Percentiles rank a stretch among this genome's conserved stretches.
phyloP scores from a whole-genome alignment of 768 basidiomycete species.

The Boletus rex-veris region DNA sequence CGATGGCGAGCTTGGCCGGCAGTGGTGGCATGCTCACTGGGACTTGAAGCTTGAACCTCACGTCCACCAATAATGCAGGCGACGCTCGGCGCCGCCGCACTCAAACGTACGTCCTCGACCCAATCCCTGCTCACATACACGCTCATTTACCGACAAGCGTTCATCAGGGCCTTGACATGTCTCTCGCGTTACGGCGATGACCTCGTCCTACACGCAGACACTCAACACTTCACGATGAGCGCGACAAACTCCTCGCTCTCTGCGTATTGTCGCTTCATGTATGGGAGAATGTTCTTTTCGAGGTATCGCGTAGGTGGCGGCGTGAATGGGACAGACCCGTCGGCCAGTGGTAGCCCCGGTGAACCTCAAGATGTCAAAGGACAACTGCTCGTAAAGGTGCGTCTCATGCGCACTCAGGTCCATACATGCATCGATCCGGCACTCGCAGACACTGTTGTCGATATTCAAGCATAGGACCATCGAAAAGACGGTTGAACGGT shows the following conservation, averaged over 20 bases:
- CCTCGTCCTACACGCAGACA: slow-evolving; percentile 61
- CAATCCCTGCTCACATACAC: slow-evolving; percentile 12
- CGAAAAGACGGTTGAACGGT: slow-evolving; percentile 74
- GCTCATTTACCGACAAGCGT: slow-evolving; percentile 45
- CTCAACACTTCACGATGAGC: slow-evolving; percentile 60
- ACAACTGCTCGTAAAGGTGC: slow-evolving; percentile 68
- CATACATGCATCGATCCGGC: not conserved
- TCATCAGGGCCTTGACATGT: slow-evolving; percentile 72
- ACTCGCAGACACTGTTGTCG: slow-evolving; percentile 58
- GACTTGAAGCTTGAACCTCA: not conserved
- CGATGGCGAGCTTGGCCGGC: slow-evolving; percentile 72
- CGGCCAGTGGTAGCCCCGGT: slow-evolving; percentile 12
- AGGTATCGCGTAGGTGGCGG: slow-evolving; percentile 48
- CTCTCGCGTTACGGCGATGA: slow-evolving; percentile 83
- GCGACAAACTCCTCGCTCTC: slow-evolving; percentile 78
- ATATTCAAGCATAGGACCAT: slow-evolving; percentile 71
- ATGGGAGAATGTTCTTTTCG: slow-evolving; percentile 64
- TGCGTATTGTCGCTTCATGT: slow-evolving; percentile 78
- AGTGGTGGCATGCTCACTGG: slow-evolving; percentile 10
- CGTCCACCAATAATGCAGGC: slow-evolving; percentile 62
- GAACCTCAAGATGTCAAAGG: slow-evolving; percentile 53
- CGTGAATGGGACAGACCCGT: slow-evolving; percentile 13
- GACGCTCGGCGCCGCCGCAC: slow-evolving; percentile 55
- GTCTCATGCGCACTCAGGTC: slow-evolving; percentile 3
- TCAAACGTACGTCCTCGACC: slow-evolving; percentile 38